Percentiles rank a stretch among this genome's conserved stretches.
Evolutionary conservation across 257 asterid species (phyloP).

Genomic region (Rhazya stricta): DNA sequence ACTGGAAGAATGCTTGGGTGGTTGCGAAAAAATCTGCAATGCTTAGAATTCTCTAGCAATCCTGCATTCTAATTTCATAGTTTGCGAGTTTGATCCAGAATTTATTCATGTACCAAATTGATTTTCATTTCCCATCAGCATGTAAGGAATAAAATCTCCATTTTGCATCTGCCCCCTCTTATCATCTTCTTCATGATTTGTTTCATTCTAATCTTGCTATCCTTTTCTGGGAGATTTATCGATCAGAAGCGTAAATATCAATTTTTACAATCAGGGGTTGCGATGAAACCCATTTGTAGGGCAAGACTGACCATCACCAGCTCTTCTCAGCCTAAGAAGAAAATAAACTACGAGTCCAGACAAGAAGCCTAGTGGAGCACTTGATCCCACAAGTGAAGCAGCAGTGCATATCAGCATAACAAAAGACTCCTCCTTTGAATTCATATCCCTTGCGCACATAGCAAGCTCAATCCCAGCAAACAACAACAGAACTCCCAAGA

Average conservation of each 20-base stretch:
- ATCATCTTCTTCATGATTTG: neutral
- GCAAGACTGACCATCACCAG: constrained; percentile 27
- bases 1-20: constrained; percentile 33
- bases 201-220: neutral
- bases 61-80: neutral
- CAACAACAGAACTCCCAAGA: constrained; percentile 56
- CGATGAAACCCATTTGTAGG: constrained; percentile 27
- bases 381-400: constrained; percentile 68
- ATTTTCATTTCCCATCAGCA: neutral
- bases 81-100: neutral
- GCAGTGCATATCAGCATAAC: constrained; percentile 63
- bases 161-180: neutral
- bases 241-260: no score
- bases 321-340: constrained; percentile 43
- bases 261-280: constrained; percentile 13
- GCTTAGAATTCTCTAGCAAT: neutral
- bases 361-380: constrained; percentile 69
- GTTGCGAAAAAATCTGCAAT: constrained; percentile 24
- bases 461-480: constrained; percentile 77
- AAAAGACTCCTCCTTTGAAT: constrained; percentile 45
- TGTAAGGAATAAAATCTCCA: neutral
- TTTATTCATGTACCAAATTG: neutral
- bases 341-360: constrained; percentile 62
- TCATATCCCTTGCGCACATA: constrained; percentile 60
- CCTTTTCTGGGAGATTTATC: neutral